Percentiles rank a stretch among this genome's conserved stretches.
Evolutionary conservation across 805 yeast species (phyloP).

Genomic region (Metschnikowia proteae): DNA sequence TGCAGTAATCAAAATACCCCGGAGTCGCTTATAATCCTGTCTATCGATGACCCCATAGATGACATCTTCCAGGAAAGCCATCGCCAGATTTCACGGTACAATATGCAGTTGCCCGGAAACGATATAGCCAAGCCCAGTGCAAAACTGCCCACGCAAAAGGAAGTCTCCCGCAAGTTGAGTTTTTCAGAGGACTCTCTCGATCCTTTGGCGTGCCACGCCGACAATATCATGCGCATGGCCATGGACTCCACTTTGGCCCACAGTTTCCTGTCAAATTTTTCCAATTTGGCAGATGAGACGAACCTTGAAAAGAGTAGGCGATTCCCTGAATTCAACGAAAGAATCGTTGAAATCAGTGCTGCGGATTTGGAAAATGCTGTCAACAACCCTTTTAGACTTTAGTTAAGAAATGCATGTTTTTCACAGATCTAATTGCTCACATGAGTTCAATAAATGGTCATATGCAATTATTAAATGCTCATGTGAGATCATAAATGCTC

Average conservation of each 20-base stretch:
- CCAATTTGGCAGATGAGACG: constrained; percentile 31
- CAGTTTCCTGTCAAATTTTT: constrained; percentile 36
- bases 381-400: constrained; percentile 13
- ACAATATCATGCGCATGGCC: constrained; percentile 44
- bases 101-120: constrained; percentile 18
- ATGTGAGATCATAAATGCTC: too few species aligned
- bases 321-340: constrained; percentile 5
- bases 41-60: constrained; percentile 21
- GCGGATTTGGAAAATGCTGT: constrained; percentile 35
- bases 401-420: background rate
- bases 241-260: constrained; percentile 46
- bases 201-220: constrained; percentile 45
- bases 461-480: too few species aligned
- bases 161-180: background rate
- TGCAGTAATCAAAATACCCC: constrained; percentile 5
- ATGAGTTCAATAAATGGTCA: too few species aligned
- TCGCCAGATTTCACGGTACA: constrained; percentile 12
- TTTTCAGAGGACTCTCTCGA: constrained; percentile 23
- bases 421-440: background rate
- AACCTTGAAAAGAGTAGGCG: constrained; percentile 16
- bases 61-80: constrained; percentile 20
- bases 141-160: background rate
- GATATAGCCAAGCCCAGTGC: background rate
- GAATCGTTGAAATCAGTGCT: constrained; percentile 33
- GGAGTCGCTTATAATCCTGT: constrained; percentile 5